Evolutionary conservation across 768 basidiomycete species (phyloP), one percentile per base, ranked within the genome.

Genomic region (Xerocomellus chrysenteron): DNA sequence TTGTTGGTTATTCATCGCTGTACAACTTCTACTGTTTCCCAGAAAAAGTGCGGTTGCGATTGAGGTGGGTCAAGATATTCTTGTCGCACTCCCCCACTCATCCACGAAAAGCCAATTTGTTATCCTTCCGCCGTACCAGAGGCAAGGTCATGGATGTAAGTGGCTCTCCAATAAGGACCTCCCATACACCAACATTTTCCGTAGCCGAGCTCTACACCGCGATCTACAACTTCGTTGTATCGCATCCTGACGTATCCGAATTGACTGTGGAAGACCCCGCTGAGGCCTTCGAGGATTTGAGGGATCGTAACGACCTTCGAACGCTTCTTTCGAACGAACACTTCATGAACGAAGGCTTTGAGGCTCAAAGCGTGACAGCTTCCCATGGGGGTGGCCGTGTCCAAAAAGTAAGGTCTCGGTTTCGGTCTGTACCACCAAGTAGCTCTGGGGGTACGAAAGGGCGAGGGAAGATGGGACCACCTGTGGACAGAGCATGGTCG

Each of bases 11-110:
- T 72, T 90, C 93, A 4, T 93, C 94, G 1, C 78, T 98, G 39
- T 98, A 95, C 69, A 90, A 91, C 17, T 99, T 99, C 74, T 97
- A 94, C 75, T 90, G 87, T 72, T 98, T 89, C 74, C 97, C 97
- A 5, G 96, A 97, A 67, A 89, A 81, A 66, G 84, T 90, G 54
- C 84, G 97, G 32, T 66, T 98, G 69, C 82, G 97, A 60, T 75
- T 98, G 54, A 94, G 94, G 91, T 92, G 54, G 48, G 80, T 45
- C 10, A 17, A 39, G 49, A 14, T 45, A 45, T 11, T 26, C 17
- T 52, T 43, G 32, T 32, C 17, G 17, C 52, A 32, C n/a, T 41
- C 46, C 9, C 39, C 35, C 42, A 24, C 42, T 2, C 11, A 16
- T 52, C 52, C 33, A 16, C 45, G 4, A 36, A 45, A 64, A 95